Conservation (phyloP, 352 stramenopile species). For the Achlya hypogyna region DNA sequence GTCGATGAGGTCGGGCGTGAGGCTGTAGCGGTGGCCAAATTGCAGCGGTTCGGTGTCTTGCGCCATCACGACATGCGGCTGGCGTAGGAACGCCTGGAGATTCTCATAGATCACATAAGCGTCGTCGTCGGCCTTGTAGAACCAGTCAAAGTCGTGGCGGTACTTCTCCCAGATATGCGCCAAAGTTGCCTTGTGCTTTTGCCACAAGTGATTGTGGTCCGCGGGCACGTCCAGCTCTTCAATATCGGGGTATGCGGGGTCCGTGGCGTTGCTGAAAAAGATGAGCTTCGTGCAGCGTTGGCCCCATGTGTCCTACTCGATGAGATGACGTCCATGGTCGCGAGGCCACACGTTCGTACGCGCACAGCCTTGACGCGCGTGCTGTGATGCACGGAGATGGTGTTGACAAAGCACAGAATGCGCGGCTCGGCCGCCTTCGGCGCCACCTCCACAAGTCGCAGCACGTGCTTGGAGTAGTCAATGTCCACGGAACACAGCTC, state of each 20-base stretch:
- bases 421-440: constrained; percentile 33
- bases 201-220: constrained; percentile 75
- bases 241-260: constrained; percentile 39
- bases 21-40: constrained; percentile 69
- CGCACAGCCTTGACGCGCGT: constrained; percentile 51
- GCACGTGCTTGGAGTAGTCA: constrained; percentile 29
- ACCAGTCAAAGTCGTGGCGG: constrained; percentile 75
- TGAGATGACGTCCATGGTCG: not conserved
- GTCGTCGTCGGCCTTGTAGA: constrained; percentile 81
- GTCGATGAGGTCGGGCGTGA: constrained; percentile 57
- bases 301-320: constrained; percentile 54
- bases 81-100: constrained; percentile 43
- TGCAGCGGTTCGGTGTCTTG: constrained; percentile 54
- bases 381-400: constrained; percentile 58
- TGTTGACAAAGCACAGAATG: constrained; percentile 76
- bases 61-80: constrained; percentile 54
- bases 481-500: constrained; percentile 50
- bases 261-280: constrained; percentile 73
- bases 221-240: constrained; percentile 55
- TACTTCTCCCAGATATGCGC: constrained; percentile 60
- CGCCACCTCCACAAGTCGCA: constrained; percentile 37
- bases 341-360: not conserved
- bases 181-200: constrained; percentile 72
- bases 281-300: constrained; percentile 69
- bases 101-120: constrained; percentile 79